phyloP scores from a whole-genome alignment of 768 basidiomycete species.

The Boletus bicolor region DNA sequence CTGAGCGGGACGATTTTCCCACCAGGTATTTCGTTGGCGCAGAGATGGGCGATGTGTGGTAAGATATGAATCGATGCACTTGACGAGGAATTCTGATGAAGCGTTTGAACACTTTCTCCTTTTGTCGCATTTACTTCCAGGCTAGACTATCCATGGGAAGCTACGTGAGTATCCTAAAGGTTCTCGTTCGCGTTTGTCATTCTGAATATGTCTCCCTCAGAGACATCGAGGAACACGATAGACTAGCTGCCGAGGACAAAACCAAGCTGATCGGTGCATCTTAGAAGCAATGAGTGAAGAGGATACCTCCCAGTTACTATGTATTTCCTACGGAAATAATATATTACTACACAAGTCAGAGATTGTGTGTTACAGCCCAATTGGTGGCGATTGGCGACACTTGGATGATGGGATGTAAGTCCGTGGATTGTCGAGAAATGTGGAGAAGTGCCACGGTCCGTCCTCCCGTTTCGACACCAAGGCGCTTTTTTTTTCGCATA shows the following conservation, averaged over 20 bases:
- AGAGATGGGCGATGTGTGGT: slow-evolving; percentile 74
- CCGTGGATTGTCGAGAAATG: not conserved
- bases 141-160: slow-evolving; percentile 87
- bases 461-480: slow-evolving; percentile 4
- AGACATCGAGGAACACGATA: slow-evolving; percentile 75
- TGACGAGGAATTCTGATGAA: slow-evolving; percentile 15
- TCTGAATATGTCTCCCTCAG: slow-evolving; percentile 33
- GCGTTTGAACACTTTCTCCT: not conserved
- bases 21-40: slow-evolving; percentile 76
- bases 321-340: slow-evolving; percentile 1
- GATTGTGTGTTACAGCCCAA: not conserved
- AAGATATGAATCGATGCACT: slow-evolving; percentile 27
- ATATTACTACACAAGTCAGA: not conserved
- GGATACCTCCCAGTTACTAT: not conserved
- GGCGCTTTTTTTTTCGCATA: not conserved
- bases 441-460: not conserved
- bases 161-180: slow-evolving; percentile 45
- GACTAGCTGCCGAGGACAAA: slow-evolving; percentile 49
- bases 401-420: not conserved
- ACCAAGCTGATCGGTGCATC: not conserved
- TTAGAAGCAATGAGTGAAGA: not conserved
- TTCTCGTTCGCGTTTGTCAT: not conserved
- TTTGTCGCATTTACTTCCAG: slow-evolving; percentile 34
- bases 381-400: not conserved
- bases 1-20: slow-evolving; percentile 3